phyloP scores from a whole-genome alignment of 2,329 filamentous ascomycete species.

The Diaporthe helianthi region DNA sequence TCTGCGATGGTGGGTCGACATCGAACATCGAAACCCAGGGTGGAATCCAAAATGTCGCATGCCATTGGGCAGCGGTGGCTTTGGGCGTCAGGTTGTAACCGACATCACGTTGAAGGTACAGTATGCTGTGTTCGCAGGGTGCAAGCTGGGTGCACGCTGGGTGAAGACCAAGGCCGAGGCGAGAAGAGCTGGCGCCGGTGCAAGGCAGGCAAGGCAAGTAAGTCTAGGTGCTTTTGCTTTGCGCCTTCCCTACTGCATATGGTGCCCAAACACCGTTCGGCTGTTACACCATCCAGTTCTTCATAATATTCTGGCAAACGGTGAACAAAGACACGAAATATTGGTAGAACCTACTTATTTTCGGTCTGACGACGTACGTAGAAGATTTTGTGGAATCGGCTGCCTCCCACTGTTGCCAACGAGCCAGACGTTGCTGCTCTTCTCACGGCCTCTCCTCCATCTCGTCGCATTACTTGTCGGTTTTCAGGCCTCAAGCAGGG shows the following conservation, averaged over 20 bases:
- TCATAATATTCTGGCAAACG: not conserved
- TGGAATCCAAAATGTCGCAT: not conserved
- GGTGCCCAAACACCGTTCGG: conserved; percentile 12
- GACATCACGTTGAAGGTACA: not conserved
- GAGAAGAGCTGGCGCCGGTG: not conserved
- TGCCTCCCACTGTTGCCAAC: not conserved
- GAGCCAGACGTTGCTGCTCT: not conserved
- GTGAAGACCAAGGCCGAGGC: not conserved
- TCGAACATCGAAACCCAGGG: not conserved
- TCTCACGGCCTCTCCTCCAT: not conserved
- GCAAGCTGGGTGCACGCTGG: no score
- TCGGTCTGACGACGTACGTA: not conserved
- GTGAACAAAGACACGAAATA: not conserved
- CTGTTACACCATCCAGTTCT: not conserved
- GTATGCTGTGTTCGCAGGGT: not conserved
- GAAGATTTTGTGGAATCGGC: not conserved
- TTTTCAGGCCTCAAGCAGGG: no score
- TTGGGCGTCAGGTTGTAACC: not conserved
- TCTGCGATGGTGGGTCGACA: not conserved
- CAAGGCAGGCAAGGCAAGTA: no score
- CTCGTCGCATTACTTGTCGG: no score
- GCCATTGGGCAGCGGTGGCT: conserved; percentile 5
- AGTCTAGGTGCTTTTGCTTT: not conserved
- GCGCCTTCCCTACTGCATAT: not conserved
- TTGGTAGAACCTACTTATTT: not conserved